Conservation (phyloP, 2,329 filamentous ascomycete genomes). For the Xylariomycetidae sp. region DNA sequence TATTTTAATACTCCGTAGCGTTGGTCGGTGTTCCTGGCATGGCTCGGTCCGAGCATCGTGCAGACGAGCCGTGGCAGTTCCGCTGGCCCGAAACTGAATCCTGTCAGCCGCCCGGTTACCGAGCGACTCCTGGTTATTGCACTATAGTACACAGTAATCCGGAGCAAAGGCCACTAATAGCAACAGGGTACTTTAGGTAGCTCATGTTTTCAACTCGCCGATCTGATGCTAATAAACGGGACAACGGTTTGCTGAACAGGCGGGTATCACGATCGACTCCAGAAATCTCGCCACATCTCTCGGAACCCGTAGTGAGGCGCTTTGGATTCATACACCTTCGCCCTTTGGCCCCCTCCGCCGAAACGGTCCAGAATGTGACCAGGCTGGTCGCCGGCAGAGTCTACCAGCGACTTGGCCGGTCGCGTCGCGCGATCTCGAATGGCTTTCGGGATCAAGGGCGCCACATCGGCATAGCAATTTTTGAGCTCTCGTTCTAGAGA, state of each 20-base stretch:
- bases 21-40: conserved; percentile 11
- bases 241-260: too few species aligned
- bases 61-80: too few species aligned
- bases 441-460: conserved; percentile 64
- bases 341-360: conserved; percentile 40
- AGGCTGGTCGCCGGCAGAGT: conserved; percentile 33
- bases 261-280: too few species aligned
- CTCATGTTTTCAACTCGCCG: too few species aligned
- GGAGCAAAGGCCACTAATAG: too few species aligned
- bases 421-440: conserved; percentile 62
- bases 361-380: conserved; percentile 58
- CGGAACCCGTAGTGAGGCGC: conserved; percentile 76
- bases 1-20: too few species aligned
- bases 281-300: conserved; percentile 86
- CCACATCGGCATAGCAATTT: conserved; percentile 79
- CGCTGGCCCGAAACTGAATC: too few species aligned
- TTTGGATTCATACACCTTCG: conserved; percentile 66
- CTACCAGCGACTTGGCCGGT: conserved; percentile 34
- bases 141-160: too few species aligned
- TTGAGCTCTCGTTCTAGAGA: conserved; percentile 74
- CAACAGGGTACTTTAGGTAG: too few species aligned
- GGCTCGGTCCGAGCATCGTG: conserved; percentile 14
- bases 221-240: too few species aligned
- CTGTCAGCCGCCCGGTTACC: too few species aligned
- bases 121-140: too few species aligned